Conservation (phyloP, 78 protist species). For the Polysphondylium violaceum region DNA sequence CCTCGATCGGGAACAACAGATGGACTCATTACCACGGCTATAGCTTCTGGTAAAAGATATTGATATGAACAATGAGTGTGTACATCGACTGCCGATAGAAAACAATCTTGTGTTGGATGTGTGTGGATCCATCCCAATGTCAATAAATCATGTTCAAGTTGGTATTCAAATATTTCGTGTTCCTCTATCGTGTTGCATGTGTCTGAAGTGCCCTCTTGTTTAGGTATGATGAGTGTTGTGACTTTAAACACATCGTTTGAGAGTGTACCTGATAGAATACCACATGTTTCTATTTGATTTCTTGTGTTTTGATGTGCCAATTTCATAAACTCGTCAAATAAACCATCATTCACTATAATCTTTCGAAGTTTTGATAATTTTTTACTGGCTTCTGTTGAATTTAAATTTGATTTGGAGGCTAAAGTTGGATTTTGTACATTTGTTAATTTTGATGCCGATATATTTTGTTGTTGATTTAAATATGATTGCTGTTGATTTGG, state of each 20-base stretch:
- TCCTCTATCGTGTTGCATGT: slow-evolving; percentile 83
- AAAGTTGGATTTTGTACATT: too few relatives aligned
- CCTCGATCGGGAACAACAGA: slow-evolving; percentile 72
- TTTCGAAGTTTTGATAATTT: slow-evolving; percentile 51
- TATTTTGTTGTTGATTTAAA: not conserved
- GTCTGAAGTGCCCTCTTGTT: slow-evolving; percentile 86
- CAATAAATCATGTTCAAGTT: slow-evolving; percentile 71
- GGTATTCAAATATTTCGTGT: slow-evolving; percentile 79
- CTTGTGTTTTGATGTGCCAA: slow-evolving; percentile 73
- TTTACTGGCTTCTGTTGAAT: slow-evolving; percentile 72
- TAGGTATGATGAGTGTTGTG: slow-evolving; percentile 82
- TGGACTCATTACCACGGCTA: slow-evolving; percentile 86
- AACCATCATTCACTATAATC: slow-evolving; percentile 25
- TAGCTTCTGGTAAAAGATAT: slow-evolving; percentile 82
- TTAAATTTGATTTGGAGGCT: slow-evolving; percentile 28
- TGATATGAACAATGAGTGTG: slow-evolving; percentile 90
- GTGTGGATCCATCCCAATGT: slow-evolving; percentile 92
- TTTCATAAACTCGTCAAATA: slow-evolving; percentile 57
- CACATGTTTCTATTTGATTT: slow-evolving; percentile 80
- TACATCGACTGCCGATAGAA: slow-evolving; percentile 86
- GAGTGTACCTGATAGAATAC: slow-evolving; percentile 78
- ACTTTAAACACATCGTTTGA: slow-evolving; percentile 64
- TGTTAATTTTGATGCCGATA: too few relatives aligned
- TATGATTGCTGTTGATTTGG: not conserved
- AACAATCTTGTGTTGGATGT: slow-evolving; percentile 86